Evolutionary conservation across 2,329 filamentous ascomycete species (phyloP).

Genomic region (Nemania sp.): DNA sequence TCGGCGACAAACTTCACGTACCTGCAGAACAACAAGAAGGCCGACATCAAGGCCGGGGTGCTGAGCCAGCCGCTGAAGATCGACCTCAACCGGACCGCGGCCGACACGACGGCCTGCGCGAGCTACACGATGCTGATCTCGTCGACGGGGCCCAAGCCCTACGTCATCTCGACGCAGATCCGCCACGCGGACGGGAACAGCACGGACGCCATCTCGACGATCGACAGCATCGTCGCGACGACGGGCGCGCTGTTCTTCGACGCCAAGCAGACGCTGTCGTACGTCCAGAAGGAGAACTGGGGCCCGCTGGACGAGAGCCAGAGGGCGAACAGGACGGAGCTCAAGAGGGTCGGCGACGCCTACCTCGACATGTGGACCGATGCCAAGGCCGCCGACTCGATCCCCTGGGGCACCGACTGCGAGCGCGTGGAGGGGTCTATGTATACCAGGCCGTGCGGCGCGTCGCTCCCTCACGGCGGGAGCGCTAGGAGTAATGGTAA

Average conservation of each 20-base stretch:
- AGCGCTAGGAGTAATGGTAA: conserved; percentile 40
- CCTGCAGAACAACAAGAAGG: conserved; percentile 37
- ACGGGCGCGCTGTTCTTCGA: conserved; percentile 46
- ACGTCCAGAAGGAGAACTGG: conserved; percentile 43
- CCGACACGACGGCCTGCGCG: conserved; percentile 36
- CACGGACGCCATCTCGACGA: conserved; percentile 35
- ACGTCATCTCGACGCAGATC: conserved; percentile 44
- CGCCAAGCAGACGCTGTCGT: conserved; percentile 40
- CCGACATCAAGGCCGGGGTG: conserved; percentile 33
- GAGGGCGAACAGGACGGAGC: conserved; percentile 37
- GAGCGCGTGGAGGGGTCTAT: conserved; percentile 44
- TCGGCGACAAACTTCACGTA: conserved; percentile 37
- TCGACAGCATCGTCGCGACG: conserved; percentile 45
- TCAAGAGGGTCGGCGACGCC: conserved; percentile 43
- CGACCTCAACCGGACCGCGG: conserved; percentile 37
- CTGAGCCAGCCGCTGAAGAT: conserved; percentile 35
- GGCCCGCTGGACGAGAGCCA: conserved; percentile 33
- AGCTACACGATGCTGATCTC: conserved; percentile 46
- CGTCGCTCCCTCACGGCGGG: conserved; percentile 38
- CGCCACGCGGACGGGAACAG: conserved; percentile 38
- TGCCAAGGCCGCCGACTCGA: conserved; percentile 40
- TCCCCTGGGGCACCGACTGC: conserved; percentile 44
- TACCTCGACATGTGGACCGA: conserved; percentile 48
- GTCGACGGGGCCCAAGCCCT: conserved; percentile 38
- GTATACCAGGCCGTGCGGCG: conserved; percentile 41